phyloP scores from a whole-genome alignment of 2,329 filamentous ascomycete genomes.

The Dichotomopilus funicola region DNA sequence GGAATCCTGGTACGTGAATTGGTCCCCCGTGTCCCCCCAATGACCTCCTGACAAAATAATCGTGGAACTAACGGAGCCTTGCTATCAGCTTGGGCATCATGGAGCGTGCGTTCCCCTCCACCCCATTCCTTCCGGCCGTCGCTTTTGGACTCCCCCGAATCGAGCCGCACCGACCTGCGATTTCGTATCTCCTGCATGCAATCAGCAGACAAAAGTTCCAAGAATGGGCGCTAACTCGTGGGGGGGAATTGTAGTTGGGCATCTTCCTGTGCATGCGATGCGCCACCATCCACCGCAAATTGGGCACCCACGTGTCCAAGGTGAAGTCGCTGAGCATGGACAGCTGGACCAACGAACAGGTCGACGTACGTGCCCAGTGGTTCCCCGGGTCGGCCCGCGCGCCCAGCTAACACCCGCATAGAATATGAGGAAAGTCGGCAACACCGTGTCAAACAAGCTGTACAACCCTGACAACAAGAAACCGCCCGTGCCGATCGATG shows the following conservation, averaged over 20 bases:
- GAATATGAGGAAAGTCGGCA: conserved; percentile 94
- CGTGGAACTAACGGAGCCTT: conserved; percentile 28
- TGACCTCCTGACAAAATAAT: conserved; percentile 5
- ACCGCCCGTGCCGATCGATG: conserved; percentile 79
- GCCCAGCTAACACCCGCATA: conserved; percentile 34
- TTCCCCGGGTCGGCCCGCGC: neutral
- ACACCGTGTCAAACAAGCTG: conserved; percentile 73
- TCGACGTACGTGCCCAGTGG: conserved; percentile 60
- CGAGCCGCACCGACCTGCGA: neutral
- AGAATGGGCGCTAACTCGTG: conserved; percentile 11
- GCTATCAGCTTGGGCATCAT: conserved; percentile 79
- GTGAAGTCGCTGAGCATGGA: conserved; percentile 99
- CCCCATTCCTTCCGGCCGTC: conserved; percentile 36
- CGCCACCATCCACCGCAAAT: conserved; percentile 87
- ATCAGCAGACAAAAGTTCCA: neutral
- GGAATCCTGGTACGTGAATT: conserved; percentile 71
- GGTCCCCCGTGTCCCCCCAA: conserved; percentile 6
- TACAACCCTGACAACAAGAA: conserved; percentile 83
- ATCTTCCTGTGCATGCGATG: conserved; percentile 98
- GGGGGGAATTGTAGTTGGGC: conserved; percentile 59
- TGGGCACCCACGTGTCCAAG: conserved; percentile 96
- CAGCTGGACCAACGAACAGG: conserved; percentile 91
- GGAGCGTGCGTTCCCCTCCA: conserved; percentile 58
- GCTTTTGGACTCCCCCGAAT: neutral
- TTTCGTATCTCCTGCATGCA: neutral